phyloP scores from a whole-genome alignment of 305 asterid species.

The Fraxinus latifolia region DNA sequence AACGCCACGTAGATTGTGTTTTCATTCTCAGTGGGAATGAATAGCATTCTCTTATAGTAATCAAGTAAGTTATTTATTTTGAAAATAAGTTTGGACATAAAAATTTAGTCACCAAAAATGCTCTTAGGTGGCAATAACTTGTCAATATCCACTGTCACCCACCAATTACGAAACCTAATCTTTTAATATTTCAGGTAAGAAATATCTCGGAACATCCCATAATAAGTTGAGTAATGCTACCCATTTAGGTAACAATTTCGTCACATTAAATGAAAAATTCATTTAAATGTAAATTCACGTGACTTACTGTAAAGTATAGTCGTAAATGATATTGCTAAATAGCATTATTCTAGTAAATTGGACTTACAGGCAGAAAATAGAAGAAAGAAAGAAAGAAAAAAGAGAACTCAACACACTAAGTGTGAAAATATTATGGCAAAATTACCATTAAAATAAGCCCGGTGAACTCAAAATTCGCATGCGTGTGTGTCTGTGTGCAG shows the following conservation, averaged over 20 bases:
- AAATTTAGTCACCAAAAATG: neutral
- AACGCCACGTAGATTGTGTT: no score
- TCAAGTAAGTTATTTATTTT: neutral
- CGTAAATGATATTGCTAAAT: no score
- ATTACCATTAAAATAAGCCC: neutral
- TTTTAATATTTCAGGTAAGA: neutral
- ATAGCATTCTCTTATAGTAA: neutral
- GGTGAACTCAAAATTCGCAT: neutral
- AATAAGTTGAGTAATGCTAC: neutral
- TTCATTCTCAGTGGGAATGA: no score
- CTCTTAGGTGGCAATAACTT: neutral
- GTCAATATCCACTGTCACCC: neutral
- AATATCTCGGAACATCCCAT: neutral
- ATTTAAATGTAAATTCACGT: no score
- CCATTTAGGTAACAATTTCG: no score
- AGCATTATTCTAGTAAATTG: neutral
- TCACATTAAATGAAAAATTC: no score
- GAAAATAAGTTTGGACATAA: neutral
- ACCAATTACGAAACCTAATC: neutral
- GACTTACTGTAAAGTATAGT: no score
- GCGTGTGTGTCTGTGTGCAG: neutral
- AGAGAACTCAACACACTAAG: neutral
- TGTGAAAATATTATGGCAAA: neutral
- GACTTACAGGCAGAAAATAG: neutral
- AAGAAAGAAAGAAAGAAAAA: neutral